A percentile compares a stretch with the other conserved stretches of the same genome.
Conservation (phyloP, 2,329 filamentous ascomycete genomes). For the Alternaria dauci region DNA sequence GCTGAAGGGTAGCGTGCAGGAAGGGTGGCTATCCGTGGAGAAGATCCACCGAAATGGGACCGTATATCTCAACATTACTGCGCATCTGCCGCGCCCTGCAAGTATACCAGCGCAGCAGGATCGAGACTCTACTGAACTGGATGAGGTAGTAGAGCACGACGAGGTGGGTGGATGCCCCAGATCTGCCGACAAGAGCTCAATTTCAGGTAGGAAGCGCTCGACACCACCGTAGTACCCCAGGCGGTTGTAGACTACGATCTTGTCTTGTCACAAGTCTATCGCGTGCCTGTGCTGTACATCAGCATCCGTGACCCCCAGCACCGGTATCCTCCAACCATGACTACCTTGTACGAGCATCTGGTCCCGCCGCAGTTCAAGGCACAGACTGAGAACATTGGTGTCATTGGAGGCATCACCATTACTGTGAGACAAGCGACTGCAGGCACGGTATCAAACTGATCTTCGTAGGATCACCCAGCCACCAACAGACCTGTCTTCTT, state of each 20-base stretch:
- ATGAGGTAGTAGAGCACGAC: conserved; percentile 31
- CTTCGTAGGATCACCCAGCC: conserved; percentile 77
- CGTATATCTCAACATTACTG: conserved; percentile 34
- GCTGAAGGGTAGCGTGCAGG: conserved; percentile 21
- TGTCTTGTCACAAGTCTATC: conserved; percentile 55
- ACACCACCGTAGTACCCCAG: neutral
- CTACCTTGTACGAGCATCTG: conserved; percentile 48
- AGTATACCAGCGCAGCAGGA: neutral
- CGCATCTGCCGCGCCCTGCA: conserved; percentile 15
- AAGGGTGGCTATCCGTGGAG: conserved; percentile 38
- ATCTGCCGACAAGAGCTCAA: neutral
- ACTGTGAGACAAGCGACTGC: conserved; percentile 34
- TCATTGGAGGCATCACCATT: conserved; percentile 52
- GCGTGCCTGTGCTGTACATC: conserved; percentile 57
- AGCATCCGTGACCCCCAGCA: conserved; percentile 38
- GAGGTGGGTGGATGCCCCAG: conserved; percentile 16
- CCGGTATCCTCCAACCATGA: conserved; percentile 41
- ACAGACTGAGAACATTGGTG: conserved; percentile 47
- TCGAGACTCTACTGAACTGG: conserved; percentile 5
- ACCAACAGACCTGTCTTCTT: conserved; percentile 84
- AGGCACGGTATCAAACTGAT: neutral
- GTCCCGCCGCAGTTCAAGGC: conserved; percentile 45
- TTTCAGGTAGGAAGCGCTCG: conserved; percentile 27
- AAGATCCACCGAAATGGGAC: conserved; percentile 19
- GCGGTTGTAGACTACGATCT: conserved; percentile 51